These are phyloP conservation scores for Abrus precatorius DNA, from an alignment of 306 rosid genomes.

Conservation along the genomic window DNA sequence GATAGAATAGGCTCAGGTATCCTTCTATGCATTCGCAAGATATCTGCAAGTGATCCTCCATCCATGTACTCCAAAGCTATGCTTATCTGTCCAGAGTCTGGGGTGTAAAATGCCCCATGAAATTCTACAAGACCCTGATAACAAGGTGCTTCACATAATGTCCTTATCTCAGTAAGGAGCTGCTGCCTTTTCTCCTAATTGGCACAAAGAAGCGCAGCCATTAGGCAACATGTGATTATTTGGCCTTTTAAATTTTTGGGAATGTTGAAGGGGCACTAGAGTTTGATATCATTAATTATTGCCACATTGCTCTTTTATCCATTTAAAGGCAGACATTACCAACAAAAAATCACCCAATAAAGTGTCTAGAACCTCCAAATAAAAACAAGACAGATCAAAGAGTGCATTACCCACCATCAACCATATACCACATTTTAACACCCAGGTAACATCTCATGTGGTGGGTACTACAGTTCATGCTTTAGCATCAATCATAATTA, in stretches of 20 bases:
- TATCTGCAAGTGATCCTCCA: conserved; percentile 96
- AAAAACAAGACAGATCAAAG: conserved; percentile 27
- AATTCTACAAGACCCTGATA: conserved; percentile 93
- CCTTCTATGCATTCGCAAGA: conserved; percentile 65
- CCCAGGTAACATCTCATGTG: neutral
- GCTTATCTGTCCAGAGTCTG: conserved; percentile 97
- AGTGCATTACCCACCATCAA: conserved; percentile 11
- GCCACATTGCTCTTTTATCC: conserved; percentile 29
- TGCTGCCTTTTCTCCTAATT: conserved; percentile 97
- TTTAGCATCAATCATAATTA: conserved; percentile 1
- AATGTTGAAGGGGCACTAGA: neutral
- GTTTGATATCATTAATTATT: neutral
- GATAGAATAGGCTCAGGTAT: conserved; percentile 90
- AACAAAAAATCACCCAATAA: conserved; percentile 15
- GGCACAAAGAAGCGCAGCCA: conserved; percentile 34
- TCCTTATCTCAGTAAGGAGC: conserved; percentile 92
- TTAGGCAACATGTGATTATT: conserved; percentile 19
- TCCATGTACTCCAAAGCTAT: conserved; percentile 98
- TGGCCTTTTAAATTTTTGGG: neutral
- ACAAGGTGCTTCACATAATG: conserved; percentile 96
- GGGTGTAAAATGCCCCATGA: conserved; percentile 98
- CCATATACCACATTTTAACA: neutral
- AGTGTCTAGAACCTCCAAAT: conserved; percentile 23
- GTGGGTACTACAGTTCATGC: neutral
- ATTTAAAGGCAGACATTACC: conserved; percentile 13